A percentile compares a stretch with the other conserved stretches of the same genome.
phyloP scores from a whole-genome alignment of 2,329 filamentous ascomycete species.

The Xylariaceae sp. region DNA sequence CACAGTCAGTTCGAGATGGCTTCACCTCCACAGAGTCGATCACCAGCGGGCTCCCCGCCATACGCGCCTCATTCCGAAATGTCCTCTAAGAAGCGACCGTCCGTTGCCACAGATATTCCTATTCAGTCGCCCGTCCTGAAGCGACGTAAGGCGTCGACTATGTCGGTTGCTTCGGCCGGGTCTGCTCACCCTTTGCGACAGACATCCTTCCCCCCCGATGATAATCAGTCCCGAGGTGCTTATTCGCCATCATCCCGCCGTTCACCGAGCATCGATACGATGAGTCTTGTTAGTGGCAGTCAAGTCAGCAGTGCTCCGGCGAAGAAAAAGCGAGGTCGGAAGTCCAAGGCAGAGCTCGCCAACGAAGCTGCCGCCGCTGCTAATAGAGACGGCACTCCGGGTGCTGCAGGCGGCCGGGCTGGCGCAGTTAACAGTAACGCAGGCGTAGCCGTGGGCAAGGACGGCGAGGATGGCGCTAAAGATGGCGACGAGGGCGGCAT shows the following conservation, averaged over 20 bases:
- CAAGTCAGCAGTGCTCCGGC: slow-evolving; percentile 44
- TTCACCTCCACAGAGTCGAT: slow-evolving; percentile 49
- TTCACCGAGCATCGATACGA: slow-evolving; percentile 60
- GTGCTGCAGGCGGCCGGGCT: slow-evolving; percentile 41
- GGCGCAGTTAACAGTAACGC: slow-evolving; percentile 40
- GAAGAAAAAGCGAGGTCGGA: slow-evolving; percentile 58
- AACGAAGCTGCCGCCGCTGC: slow-evolving; percentile 43
- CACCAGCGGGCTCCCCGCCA: slow-evolving; percentile 51
- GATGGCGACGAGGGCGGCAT: slow-evolving; percentile 52
- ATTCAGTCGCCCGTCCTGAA: slow-evolving; percentile 49
- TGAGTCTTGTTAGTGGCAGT: slow-evolving; percentile 57
- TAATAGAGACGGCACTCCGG: slow-evolving; percentile 36
- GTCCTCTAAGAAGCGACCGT: slow-evolving; percentile 58
- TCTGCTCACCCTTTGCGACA: slow-evolving; percentile 68
- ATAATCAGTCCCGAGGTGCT: slow-evolving; percentile 30
- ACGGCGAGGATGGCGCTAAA: slow-evolving; percentile 50
- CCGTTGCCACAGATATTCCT: slow-evolving; percentile 49
- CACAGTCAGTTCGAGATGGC: slow-evolving; percentile 39
- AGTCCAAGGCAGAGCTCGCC: slow-evolving; percentile 52
- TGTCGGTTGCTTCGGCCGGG: slow-evolving; percentile 47
- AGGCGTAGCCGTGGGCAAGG: slow-evolving; percentile 39
- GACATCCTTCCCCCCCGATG: slow-evolving; percentile 71
- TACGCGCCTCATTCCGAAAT: slow-evolving; percentile 46
- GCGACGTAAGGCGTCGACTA: slow-evolving; percentile 64
- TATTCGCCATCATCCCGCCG: slow-evolving; percentile 52